These are phyloP conservation scores for Plectranthus barbatus DNA, from an alignment of 257 asterid genomes.

Conservation along the genomic window DNA sequence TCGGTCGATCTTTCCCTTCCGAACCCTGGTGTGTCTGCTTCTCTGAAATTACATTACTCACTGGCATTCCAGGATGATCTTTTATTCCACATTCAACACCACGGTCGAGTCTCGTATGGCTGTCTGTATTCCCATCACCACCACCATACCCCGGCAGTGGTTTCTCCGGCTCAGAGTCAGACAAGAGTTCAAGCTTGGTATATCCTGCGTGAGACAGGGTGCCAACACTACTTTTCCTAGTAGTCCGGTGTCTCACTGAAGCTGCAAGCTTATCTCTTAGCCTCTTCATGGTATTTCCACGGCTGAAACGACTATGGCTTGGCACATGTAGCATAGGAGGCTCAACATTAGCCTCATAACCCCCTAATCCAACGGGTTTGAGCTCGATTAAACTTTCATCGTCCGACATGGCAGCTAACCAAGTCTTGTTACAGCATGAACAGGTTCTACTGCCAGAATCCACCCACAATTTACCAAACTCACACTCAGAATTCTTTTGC, in stretches of 20 bases:
- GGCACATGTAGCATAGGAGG: constrained; percentile 75
- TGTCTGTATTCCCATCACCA: constrained; percentile 11
- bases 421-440: constrained; percentile 50
- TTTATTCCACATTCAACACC: constrained; percentile 9
- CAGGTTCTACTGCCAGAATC: constrained; percentile 26
- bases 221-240: constrained; percentile 12
- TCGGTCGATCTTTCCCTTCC: not conserved
- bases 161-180: constrained; percentile 73
- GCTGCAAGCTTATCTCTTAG: constrained; percentile 47
- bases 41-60: constrained; percentile 17
- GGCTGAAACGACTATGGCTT: constrained; percentile 58
- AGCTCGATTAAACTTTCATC: constrained; percentile 48
- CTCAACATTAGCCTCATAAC: constrained; percentile 61
- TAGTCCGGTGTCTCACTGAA: constrained; percentile 19
- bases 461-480: not conserved
- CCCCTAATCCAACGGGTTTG: too few species aligned
- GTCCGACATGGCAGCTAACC: constrained; percentile 40
- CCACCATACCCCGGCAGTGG: constrained; percentile 57
- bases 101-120: constrained; percentile 7
- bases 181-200: constrained; percentile 47
- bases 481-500: not conserved
- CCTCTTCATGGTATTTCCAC: constrained; percentile 58
- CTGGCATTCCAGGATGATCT: constrained; percentile 9
- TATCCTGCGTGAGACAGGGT: constrained; percentile 28
- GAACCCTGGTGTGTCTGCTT: constrained; percentile 15